Evolutionary conservation across 352 stramenopile species (phyloP), one percentile per base, ranked within the genome.

Genomic region (Phytophthora rubi): DNA sequence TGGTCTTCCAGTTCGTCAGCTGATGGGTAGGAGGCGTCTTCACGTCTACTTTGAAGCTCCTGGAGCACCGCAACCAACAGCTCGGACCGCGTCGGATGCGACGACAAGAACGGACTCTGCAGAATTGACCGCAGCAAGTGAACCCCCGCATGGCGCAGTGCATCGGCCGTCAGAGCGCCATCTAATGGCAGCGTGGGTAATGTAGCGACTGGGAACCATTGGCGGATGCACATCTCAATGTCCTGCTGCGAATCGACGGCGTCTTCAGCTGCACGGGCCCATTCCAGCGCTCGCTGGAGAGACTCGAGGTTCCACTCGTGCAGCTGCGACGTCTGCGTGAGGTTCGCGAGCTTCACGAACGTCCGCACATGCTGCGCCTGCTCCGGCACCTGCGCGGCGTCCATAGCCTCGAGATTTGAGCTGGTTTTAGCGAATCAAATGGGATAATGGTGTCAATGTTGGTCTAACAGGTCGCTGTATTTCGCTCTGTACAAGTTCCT

Each of bases 221-320:
- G 53, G 30, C 53, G 74, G 39, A 88, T 71, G 28, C 16, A 47
- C 56, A 16, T 76, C 52, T 66, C 72, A 5, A 78, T 48, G 21
- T 62, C 62, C 39, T 71, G 63, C 26, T 57, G 59, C 18, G 65
- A 35, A 13, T 73, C 61, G 35, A 67, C 70, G 13, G 62, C 68
- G 10, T 71, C 67, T 70, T 88, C 79, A 10, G 82, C 74, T 59
- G 70, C 58, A 21, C 26, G 62, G 0, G 77, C 73, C 81, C 79
- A 87, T 58, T 84, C 64, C 47, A 83, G 45, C 61, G 77, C 75
- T 48, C 79, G 58, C 8, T 77, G 35, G 10, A 89, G 73, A 32
- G 79, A 87, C 61, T 85, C 70, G 42, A 73, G 53, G 62, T 88
- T 86, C 79, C 81, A 89, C 57, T 86, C 65, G 53, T 81, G 73